Evolutionary conservation across 805 yeast genomes (phyloP).

Genomic region (Saturnispora halmiae): DNA sequence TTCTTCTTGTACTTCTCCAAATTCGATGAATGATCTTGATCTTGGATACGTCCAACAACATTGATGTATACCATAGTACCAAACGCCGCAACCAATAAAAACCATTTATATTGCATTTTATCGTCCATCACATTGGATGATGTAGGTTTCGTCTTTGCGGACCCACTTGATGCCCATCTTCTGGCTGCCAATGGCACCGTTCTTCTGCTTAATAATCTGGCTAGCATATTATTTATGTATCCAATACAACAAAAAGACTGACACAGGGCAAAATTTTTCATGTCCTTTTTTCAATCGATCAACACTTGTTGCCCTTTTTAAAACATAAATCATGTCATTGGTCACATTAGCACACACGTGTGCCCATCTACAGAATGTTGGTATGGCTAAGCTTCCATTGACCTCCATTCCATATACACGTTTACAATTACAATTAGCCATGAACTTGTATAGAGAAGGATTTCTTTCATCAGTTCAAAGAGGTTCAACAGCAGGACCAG

Average conservation of each 20-base stretch:
- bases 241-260: no score
- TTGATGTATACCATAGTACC: constrained; percentile 35
- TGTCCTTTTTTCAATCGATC: no score
- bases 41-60: constrained; percentile 25
- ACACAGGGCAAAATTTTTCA: no score
- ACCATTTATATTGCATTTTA: constrained; percentile 16
- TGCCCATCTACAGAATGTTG: constrained; percentile 82
- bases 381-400: constrained; percentile 59
- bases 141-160: no score
- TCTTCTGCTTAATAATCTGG: no score
- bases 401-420: constrained; percentile 80
- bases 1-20: constrained; percentile 30
- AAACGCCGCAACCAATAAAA: constrained; percentile 32
- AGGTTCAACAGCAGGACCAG: constrained; percentile 84
- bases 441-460: constrained; percentile 85
- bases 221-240: no score
- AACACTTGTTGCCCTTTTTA: neutral
- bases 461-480: constrained; percentile 75
- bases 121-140: constrained; percentile 12
- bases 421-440: constrained; percentile 72
- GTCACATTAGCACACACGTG: constrained; percentile 78
- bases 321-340: constrained; percentile 54
- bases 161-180: no score
- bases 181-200: no score
- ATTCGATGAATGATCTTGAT: constrained; percentile 26